Evolutionary conservation across 371 early-diverging fungal species (phyloP).

Genomic region (Rhizopus microsporus): DNA sequence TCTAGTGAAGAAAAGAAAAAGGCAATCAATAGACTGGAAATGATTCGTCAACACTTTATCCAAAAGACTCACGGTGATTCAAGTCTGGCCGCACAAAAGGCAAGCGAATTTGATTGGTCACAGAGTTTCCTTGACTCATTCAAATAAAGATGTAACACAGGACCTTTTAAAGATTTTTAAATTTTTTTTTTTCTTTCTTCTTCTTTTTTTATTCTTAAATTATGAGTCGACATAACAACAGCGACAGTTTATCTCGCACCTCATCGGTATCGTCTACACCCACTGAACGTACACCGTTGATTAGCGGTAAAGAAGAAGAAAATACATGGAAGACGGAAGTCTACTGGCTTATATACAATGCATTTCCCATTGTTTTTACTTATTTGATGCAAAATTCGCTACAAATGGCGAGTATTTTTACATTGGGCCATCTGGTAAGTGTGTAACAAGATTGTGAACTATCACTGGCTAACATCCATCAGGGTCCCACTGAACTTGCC

Average conservation of each 20-base stretch:
- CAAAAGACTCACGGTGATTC: slow-evolving; percentile 26
- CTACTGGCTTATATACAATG: slow-evolving; percentile 44
- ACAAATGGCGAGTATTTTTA: slow-evolving; percentile 58
- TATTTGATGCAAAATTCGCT: slow-evolving; percentile 64
- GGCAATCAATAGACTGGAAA: slow-evolving; percentile 33
- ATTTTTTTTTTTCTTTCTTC: slow-evolving; percentile 11
- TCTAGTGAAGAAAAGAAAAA: slow-evolving; percentile 2
- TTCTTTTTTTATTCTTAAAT: slow-evolving; percentile 3
- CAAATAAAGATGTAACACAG: background rate
- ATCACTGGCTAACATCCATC: background rate
- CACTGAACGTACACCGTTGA: slow-evolving; percentile 29
- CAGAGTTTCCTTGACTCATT: slow-evolving; percentile 20
- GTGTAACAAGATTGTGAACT: background rate
- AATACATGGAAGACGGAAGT: slow-evolving; percentile 21
- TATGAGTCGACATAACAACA: slow-evolving; percentile 8
- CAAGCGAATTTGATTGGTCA: slow-evolving; percentile 38
- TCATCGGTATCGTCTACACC: slow-evolving; percentile 31
- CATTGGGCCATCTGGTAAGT: slow-evolving; percentile 59
- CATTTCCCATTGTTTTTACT: slow-evolving; percentile 54
- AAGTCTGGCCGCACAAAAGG: slow-evolving; percentile 29
- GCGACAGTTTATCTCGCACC: slow-evolving; percentile 15
- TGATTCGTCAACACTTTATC: slow-evolving; percentile 47
- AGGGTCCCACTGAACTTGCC: slow-evolving; percentile 71
- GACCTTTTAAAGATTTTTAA: slow-evolving; percentile 5
- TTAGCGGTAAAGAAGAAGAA: slow-evolving; percentile 10